Evolutionary conservation across 75 land plant genomes (phyloP), one percentile per base, ranked within the genome.

Genomic region (Cryptomeria japonica): DNA sequence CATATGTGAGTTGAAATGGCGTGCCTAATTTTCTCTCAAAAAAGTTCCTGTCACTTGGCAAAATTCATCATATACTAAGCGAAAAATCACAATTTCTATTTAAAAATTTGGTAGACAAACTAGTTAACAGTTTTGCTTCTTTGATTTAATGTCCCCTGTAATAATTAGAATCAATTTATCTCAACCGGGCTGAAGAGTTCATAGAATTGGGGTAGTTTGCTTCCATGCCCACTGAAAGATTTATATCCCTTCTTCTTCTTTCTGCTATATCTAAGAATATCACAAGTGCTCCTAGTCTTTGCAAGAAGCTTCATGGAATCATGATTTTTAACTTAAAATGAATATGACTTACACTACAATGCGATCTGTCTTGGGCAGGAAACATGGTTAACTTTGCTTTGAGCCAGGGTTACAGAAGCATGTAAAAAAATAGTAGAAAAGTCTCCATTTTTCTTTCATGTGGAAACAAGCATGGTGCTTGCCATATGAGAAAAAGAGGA

Each of bases 151-250:
- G 88, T 28, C 0, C 61, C 22, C 89, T 15, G 37, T 41, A 70
- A 88, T 86, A 89, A 13, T 92, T 91, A 77, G 70, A 76, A 18
- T 93, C 95, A 55, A 87, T 85, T 34, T 90, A 92, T 5, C 92
- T 88, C 13, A 90, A 91, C n/a, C 87, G 91, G 6, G 94, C 93
- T 15, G 96, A 93, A 22, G 96, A 93, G 75, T 88, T 85, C 90
- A 86, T 86, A 78, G 95, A 94, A 3, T 91, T 93, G 1, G 95
- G 90, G 75, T 94, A 94, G 8, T 16, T 38, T 25, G 76, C 32
- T 8, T 70, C 87, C 77, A 70, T 70, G 7, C 68, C 42, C 0
- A 10, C 9, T 11, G 85, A 6, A 28, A 10, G 34, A 13, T 84
- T 47, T 32, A 47, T 31, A 14, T 84, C 55, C 85, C 10, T 84